phyloP scores from a whole-genome alignment of 1,284 basidiomycete species.

The Waitea zeae region DNA sequence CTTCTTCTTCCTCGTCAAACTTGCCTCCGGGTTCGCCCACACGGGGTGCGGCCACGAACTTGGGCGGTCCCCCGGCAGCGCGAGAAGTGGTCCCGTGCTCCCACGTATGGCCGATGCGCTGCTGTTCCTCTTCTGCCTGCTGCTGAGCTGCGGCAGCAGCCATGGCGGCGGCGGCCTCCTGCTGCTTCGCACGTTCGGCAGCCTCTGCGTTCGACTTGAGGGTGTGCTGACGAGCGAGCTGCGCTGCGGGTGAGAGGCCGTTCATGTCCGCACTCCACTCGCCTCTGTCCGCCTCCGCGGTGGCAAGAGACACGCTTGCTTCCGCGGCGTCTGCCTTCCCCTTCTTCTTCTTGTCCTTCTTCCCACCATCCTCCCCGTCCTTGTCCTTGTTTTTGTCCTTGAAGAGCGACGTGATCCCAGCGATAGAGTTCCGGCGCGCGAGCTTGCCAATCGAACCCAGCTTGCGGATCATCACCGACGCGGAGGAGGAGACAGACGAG shows the following conservation, averaged over 20 bases:
- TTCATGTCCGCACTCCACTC: slow-evolving; percentile 35
- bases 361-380: slow-evolving; percentile 30
- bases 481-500: slow-evolving; percentile 90
- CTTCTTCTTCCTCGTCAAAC: slow-evolving; percentile 54
- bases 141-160: slow-evolving; percentile 19
- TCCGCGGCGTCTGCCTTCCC: slow-evolving; percentile 51
- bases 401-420: slow-evolving; percentile 88
- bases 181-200: slow-evolving; percentile 49
- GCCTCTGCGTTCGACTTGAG: slow-evolving; percentile 73
- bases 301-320: slow-evolving; percentile 69
- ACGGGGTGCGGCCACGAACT: slow-evolving; percentile 17
- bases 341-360: slow-evolving; percentile 29
- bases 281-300: slow-evolving; percentile 68
- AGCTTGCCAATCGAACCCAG: slow-evolving; percentile 87
- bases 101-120: slow-evolving; percentile 30
- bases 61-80: no score
- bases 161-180: slow-evolving; percentile 25
- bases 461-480: slow-evolving; percentile 95
- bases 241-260: slow-evolving; percentile 85
- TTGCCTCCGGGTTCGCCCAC: slow-evolving; percentile 54
- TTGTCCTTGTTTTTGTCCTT: slow-evolving; percentile 76
- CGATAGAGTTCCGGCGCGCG: slow-evolving; percentile 79
- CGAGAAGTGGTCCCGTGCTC: no score
- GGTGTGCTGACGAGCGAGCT: slow-evolving; percentile 81
- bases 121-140: slow-evolving; percentile 74